Conservation (phyloP, 2,329 filamentous ascomycete genomes). For the Zasmidium cellare region DNA sequence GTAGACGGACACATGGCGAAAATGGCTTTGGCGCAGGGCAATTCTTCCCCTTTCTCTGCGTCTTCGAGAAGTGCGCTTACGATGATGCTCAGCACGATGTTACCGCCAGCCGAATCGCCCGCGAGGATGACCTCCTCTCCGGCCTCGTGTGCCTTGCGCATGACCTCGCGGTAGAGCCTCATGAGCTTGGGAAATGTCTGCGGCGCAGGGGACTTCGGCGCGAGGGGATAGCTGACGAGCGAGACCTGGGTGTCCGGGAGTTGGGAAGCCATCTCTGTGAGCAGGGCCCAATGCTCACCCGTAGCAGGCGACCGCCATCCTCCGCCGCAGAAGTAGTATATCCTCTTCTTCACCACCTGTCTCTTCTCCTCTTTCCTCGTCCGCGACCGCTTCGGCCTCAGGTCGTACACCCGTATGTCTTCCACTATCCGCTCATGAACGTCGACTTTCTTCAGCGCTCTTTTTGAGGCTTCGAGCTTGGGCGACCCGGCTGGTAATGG, state of each 20-base stretch:
- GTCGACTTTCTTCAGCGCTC: conserved; percentile 35
- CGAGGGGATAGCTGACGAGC: conserved; percentile 56
- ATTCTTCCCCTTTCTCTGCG: conserved; percentile 11
- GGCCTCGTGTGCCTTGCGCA: conserved; percentile 40
- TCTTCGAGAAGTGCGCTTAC: conserved; percentile 40
- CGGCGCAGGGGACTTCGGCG: conserved; percentile 54
- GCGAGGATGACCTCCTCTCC: conserved; percentile 50
- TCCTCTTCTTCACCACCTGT: conserved; percentile 32
- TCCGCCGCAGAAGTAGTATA: conserved; percentile 60
- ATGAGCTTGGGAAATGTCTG: conserved; percentile 50
- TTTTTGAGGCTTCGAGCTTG: conserved; percentile 38
- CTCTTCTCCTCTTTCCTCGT: conserved; percentile 13
- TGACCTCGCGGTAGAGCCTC: conserved; percentile 44
- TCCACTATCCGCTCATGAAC: conserved; percentile 44
- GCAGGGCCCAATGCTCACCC: conserved; percentile 54
- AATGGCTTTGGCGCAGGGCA: conserved; percentile 37
- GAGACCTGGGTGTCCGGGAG: conserved; percentile 43
- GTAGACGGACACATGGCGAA: conserved; percentile 52
- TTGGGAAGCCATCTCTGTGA: conserved; percentile 45
- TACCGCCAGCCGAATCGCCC: conserved; percentile 59
- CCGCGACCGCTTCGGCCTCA: conserved; percentile 25
- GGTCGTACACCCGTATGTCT: conserved; percentile 49
- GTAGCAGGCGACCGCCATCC: conserved; percentile 56
- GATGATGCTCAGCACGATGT: conserved; percentile 48
- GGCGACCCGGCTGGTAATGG: conserved; percentile 42